Conservation (phyloP, 345 rosid species). For the Gossypium raimondii region DNA sequence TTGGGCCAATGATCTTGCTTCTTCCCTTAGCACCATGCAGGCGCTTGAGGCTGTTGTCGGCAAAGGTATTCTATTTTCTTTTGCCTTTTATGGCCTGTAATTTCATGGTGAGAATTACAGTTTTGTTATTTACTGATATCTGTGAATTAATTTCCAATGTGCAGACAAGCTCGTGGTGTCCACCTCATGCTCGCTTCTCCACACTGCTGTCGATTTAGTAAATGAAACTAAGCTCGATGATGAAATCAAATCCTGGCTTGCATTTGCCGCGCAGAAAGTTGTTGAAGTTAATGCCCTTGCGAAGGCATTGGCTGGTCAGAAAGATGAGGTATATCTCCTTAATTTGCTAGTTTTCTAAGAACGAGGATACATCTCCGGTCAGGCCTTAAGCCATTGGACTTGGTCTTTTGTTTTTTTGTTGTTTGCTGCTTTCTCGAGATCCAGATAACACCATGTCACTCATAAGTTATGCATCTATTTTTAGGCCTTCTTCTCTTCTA, state of each 20-base stretch:
- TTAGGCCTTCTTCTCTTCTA: slow-evolving; percentile 76
- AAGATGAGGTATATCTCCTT: slow-evolving; percentile 58
- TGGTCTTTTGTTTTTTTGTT: not conserved
- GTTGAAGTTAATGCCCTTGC: slow-evolving; percentile 93
- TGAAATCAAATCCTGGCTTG: slow-evolving; percentile 96
- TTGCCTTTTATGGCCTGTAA: not conserved
- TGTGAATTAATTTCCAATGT: slow-evolving; percentile 1
- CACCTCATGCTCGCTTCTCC: slow-evolving; percentile 94
- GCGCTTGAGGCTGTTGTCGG: slow-evolving; percentile 75
- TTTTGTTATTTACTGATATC: not conserved
- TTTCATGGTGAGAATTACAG: not conserved
- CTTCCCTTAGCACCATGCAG: slow-evolving; percentile 55
- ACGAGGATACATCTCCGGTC: not conserved
- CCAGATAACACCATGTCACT: not conserved
- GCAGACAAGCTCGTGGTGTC: slow-evolving; percentile 93
- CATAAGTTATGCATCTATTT: slow-evolving; percentile 20
- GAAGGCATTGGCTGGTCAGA: slow-evolving; percentile 84
- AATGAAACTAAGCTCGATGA: slow-evolving; percentile 81
- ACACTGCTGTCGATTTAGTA: slow-evolving; percentile 92
- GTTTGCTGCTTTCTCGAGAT: not conserved
- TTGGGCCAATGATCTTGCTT: slow-evolving; percentile 95
- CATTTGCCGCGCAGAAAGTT: slow-evolving; percentile 95
- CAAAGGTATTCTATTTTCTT: slow-evolving; percentile 49
- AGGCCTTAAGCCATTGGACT: not conserved
- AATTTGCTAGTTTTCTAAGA: not conserved